Base-by-base conservation (phyloP, 176 grass and related monocot genomes). In the Pontederia crassipes region DNA sequence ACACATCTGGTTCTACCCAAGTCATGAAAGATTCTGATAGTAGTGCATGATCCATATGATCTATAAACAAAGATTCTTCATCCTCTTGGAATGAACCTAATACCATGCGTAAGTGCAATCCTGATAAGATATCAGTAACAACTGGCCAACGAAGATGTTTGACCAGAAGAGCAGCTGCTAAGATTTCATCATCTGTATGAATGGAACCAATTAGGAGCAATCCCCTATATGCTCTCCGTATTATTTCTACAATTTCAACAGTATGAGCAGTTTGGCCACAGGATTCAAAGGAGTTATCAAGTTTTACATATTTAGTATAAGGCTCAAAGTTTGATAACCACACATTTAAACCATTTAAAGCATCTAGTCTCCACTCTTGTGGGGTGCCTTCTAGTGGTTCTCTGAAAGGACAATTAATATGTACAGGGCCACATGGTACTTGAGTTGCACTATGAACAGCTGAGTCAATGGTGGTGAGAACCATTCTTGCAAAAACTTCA, bases 401-500 rank as follows among this genome's bases (percentile, higher is more conserved):
- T 77, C 91, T 76, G 64, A 90, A 90, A 53, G 71, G 78, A 77
- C 86, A 96, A 62, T 96, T 96, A 77, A 96, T 76, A 79, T 96
- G 91, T 28, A 81, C 83, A 15, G 91, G 91, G 28, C 91, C 91
- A 76, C 73, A 71, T 74, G 86, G 83, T 71, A 61, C 40, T 82
- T 81, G 78, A 79, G 79, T 96, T 75, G 83, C 81, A 77, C 68
- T 64, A 62, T 90, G 80, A 47, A 78, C 80, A 69, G 81, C 78
- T 67, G 91, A 87, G 75, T 96, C 91, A 75, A 96, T 68, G 67
- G 91, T 87, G 35, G 91, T 96, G 46, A 96, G 81, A 70, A 96
- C 75, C 67, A 79, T 80, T 87, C 78, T 96, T 65, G 78, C 73
- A 46, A 61, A 64, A 46, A 96, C 80, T 72, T 87, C 62, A 59